phyloP scores from a whole-genome alignment of 2,329 filamentous ascomycete genomes.

The Talaromyces sp. region DNA sequence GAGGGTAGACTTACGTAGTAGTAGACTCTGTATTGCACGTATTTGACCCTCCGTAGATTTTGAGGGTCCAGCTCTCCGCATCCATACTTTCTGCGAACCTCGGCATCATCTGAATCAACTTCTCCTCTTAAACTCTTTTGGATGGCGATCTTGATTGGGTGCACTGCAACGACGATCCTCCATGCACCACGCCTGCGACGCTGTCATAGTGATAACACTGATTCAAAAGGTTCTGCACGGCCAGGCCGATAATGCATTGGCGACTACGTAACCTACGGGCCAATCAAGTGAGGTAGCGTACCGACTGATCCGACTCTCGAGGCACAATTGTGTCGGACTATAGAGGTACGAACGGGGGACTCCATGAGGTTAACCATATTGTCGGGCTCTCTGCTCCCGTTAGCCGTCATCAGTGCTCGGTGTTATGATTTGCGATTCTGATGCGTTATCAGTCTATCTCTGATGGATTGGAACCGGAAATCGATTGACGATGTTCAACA shows the following conservation, averaged over 20 bases:
- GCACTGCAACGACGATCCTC: neutral
- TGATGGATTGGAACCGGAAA: too few species aligned
- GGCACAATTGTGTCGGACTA: neutral
- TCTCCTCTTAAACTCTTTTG: neutral
- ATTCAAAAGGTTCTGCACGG: neutral
- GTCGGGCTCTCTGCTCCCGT: conserved; percentile 8
- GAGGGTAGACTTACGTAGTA: too few species aligned
- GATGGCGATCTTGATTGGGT: neutral
- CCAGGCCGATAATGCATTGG: neutral
- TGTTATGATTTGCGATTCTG: neutral
- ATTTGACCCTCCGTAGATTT: neutral
- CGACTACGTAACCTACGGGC: neutral
- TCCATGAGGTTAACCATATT: conserved; percentile 17
- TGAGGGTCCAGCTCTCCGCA: neutral
- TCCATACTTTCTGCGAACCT: neutral
- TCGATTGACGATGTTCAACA: too few species aligned
- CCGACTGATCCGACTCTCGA: neutral
- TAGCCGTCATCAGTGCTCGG: neutral
- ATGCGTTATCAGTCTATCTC: too few species aligned
- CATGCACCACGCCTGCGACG: neutral
- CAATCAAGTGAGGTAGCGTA: neutral
- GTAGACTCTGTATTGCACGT: neutral
- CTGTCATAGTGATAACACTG: conserved; percentile 1
- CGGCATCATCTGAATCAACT: conserved; percentile 5
- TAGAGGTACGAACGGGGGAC: conserved; percentile 5